These are phyloP conservation scores for Avena sativa DNA, from an alignment of 176 grass and related monocot species.

Conservation along the genomic window DNA sequence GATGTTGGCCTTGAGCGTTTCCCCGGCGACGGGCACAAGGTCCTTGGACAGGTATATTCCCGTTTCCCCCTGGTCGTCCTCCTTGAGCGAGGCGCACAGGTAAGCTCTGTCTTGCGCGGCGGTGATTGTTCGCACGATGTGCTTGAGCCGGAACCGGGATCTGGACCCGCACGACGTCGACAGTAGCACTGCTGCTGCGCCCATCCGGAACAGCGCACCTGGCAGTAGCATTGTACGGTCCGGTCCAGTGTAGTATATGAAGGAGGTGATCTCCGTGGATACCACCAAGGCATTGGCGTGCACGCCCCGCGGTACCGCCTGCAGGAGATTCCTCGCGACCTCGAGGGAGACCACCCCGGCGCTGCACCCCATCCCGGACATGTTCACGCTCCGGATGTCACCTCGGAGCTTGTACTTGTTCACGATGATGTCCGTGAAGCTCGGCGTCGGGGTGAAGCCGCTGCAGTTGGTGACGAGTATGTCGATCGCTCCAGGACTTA, in stretches of 20 bases:
- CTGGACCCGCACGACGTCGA: not conserved
- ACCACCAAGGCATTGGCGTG: constrained; percentile 28
- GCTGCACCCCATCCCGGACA: constrained; percentile 53
- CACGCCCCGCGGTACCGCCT: not conserved
- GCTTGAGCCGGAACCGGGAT: constrained; percentile 36
- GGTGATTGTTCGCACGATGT: constrained; percentile 35
- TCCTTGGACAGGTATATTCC: constrained; percentile 43
- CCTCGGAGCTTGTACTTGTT: constrained; percentile 30
- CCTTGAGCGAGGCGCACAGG: constrained; percentile 7
- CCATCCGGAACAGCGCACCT: constrained; percentile 37
- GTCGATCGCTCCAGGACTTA: not conserved
- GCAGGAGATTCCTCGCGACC: constrained; percentile 1
- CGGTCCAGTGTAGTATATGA: constrained; percentile 10
- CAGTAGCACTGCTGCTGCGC: not conserved
- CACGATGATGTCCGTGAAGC: constrained; percentile 23
- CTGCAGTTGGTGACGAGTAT: constrained; percentile 42
- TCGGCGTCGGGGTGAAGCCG: constrained; percentile 36
- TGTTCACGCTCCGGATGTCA: not conserved
- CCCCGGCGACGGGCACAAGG: constrained; percentile 25
- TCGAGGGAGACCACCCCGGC: constrained; percentile 42
- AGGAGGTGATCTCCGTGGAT: constrained; percentile 29
- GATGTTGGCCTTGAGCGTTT: constrained; percentile 43
- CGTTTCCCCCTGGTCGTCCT: constrained; percentile 12
- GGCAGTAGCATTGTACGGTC: constrained; percentile 25
- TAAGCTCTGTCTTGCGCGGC: constrained; percentile 32